phyloP scores from a whole-genome alignment of 1,139 yeast species.

The Yamadazyma spencermartinsiae region DNA sequence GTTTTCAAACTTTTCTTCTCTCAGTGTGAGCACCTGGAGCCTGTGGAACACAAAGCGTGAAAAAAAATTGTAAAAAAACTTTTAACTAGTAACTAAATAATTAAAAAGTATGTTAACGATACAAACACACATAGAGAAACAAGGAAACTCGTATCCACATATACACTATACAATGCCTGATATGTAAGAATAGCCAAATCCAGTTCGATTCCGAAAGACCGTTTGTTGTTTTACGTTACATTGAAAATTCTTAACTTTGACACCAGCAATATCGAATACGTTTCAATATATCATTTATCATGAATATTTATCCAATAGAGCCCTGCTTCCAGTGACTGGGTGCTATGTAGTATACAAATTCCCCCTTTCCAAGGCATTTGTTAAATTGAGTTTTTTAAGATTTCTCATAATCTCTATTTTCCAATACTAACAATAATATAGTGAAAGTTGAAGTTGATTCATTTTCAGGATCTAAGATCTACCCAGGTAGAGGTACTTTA shows the following conservation, averaged over 20 bases:
- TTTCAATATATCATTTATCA: no score
- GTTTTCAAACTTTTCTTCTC: not conserved
- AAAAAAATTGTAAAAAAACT: conserved; percentile 3
- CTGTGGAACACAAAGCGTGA: not conserved
- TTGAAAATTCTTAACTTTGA: no score
- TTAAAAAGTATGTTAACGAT: conserved; percentile 1
- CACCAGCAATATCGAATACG: no score
- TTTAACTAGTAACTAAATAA: not conserved
- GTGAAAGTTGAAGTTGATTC: conserved; percentile 99
- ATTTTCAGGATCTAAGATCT: conserved; percentile 98
- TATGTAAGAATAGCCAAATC: no score
- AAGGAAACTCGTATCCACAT: not conserved
- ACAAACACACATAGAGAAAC: not conserved
- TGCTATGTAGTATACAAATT: no score
- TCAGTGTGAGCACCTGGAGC: not conserved
- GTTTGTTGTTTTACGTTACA: no score
- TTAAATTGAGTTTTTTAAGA: not conserved
- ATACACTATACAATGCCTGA: no score
- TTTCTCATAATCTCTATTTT: not conserved
- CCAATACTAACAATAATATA: conserved; percentile 20
- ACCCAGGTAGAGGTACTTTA: conserved; percentile 99
- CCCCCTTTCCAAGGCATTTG: no score
- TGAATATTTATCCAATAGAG: no score
- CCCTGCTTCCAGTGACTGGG: no score
- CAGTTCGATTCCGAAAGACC: no score